Percentiles rank a stretch among this genome's conserved stretches.
These are phyloP conservation scores for Hymenoscyphus fraxineus DNA, from an alignment of 2,329 filamentous ascomycete genomes.

Conservation along the genomic window DNA sequence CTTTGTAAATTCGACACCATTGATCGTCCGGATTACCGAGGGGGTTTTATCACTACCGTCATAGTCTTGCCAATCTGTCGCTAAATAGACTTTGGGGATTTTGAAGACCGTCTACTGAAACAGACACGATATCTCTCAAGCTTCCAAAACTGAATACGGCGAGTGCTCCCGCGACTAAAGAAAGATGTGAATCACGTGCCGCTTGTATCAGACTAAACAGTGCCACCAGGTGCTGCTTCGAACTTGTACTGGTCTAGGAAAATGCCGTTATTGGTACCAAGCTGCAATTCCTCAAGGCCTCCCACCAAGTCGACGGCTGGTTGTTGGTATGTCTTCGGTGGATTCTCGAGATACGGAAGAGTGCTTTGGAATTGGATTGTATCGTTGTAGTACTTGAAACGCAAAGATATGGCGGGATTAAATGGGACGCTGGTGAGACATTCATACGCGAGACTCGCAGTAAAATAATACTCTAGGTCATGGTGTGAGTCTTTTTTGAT, in stretches of 20 bases:
- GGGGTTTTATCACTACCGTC: conserved; percentile 14
- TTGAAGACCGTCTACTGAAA: conserved; percentile 52
- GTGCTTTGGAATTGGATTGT: conserved; percentile 36
- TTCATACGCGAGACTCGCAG: conserved; percentile 33
- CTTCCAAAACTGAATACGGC: conserved; percentile 47
- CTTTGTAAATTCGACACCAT: conserved; percentile 47
- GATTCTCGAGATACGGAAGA: conserved; percentile 41
- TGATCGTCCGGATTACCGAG: conserved; percentile 50
- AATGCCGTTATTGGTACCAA: too few relatives aligned
- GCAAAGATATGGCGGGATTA: conserved; percentile 39
- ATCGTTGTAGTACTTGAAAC: conserved; percentile 43
- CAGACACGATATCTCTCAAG: conserved; percentile 50
- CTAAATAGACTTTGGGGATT: conserved; percentile 35
- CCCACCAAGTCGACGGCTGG: conserved; percentile 45
- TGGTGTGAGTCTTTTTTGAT: too few relatives aligned
- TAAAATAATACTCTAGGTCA: too few relatives aligned
- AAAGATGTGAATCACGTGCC: conserved; percentile 62
- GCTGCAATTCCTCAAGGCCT: conserved; percentile 15
- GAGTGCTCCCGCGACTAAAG: conserved; percentile 48
- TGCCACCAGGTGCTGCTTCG: conserved; percentile 47
- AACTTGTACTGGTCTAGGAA: conserved; percentile 47
- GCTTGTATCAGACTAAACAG: conserved; percentile 47
- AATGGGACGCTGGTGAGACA: conserved; percentile 46
- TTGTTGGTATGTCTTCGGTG: conserved; percentile 47
- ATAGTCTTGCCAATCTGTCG: background rate